Base-by-base conservation (phyloP, 768 basidiomycete genomes). In the Vararia minispora region DNA sequence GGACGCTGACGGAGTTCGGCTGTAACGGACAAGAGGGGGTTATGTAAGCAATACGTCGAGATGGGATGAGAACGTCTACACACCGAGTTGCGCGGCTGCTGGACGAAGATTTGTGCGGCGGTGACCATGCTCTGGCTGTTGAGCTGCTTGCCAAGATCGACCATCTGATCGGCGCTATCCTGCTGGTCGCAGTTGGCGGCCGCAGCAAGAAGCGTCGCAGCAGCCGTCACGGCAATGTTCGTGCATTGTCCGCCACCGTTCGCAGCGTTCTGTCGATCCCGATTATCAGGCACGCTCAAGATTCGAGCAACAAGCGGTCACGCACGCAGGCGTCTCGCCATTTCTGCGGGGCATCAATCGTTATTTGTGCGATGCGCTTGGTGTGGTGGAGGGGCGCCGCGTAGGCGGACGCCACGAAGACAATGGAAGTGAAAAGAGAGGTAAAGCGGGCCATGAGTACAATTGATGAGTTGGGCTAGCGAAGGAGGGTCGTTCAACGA, bases 161-260 rank as follows among this genome's bases (percentile, higher is more conserved):
- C 57, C 71, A 72, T 72, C 6, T 41, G 29, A 42, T 72, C 71
- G 3, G 68, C 71, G 9, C 60, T 59, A 46, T 72, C 48, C 45
- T 72, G 71, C 45, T 72, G 71, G 23, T 55, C 61, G 45, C 61
- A 63, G 14, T 43, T 35, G 12, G 50, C 56, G 5, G 56, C 58
- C 5, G 62, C 72, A 24, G 72, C 72, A n/a, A 81, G 70, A 29
- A 83, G 69, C 10, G 75, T 74, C 27, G 49, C 47, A 49, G 78
- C 76, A 1, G 77, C 68, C 1, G 59, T 61, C 18, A 79, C 63
- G 3, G 77, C 69, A 28, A 72, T 50, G 5, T 69, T 58, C 52
- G 76, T 79, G 55, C 79, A 81, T 46, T 68, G 55, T n/a, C 58
- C 37, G 12, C 48, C 73, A 29, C 78, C 79, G 28, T 71, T 72